Percentiles rank a stretch among this genome's conserved stretches.
Conservation (phyloP, 2,329 filamentous ascomycete species). For the Teratosphaeria gauchensis region DNA sequence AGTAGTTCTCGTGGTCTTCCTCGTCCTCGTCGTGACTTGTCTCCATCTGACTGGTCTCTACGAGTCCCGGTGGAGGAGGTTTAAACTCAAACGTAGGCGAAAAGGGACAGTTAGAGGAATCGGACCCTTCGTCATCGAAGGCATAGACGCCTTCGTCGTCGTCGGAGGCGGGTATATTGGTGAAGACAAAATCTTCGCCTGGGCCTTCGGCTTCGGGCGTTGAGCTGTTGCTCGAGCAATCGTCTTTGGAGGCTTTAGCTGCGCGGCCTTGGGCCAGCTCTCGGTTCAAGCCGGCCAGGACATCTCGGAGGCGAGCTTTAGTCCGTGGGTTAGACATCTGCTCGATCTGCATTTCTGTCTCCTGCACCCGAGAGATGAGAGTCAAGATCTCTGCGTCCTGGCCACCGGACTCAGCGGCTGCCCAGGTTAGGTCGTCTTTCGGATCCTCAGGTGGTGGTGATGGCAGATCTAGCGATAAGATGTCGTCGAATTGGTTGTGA, state of each 20-base stretch:
- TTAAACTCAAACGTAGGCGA: constrained; percentile 1
- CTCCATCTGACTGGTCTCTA: neutral
- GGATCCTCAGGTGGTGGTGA: constrained; percentile 3
- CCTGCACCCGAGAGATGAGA: constrained; percentile 22
- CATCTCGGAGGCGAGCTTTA: constrained; percentile 21
- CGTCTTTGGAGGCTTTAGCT: constrained; percentile 16
- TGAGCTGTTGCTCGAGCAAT: constrained; percentile 10
- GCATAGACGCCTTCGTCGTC: constrained; percentile 13
- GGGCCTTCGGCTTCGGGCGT: constrained; percentile 10
- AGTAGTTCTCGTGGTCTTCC: neutral
- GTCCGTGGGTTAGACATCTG: constrained; percentile 21
- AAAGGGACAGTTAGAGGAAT: neutral
- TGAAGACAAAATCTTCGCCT: constrained; percentile 14
- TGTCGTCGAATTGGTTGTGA: constrained; percentile 24
- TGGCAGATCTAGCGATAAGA: constrained; percentile 13
- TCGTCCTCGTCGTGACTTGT: constrained; percentile 8
- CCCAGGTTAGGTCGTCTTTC: constrained; percentile 5
- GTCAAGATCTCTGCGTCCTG: constrained; percentile 9
- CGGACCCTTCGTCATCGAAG: neutral
- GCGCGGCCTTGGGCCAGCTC: constrained; percentile 24
- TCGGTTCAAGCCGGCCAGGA: constrained; percentile 23
- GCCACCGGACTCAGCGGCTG: constrained; percentile 6
- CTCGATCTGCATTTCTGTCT: constrained; percentile 27
- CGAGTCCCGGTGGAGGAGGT: constrained; percentile 1
- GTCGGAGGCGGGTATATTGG: constrained; percentile 13